Conservation (phyloP, 2,329 filamentous ascomycete species). For the Neodidymelliopsis sp. region DNA sequence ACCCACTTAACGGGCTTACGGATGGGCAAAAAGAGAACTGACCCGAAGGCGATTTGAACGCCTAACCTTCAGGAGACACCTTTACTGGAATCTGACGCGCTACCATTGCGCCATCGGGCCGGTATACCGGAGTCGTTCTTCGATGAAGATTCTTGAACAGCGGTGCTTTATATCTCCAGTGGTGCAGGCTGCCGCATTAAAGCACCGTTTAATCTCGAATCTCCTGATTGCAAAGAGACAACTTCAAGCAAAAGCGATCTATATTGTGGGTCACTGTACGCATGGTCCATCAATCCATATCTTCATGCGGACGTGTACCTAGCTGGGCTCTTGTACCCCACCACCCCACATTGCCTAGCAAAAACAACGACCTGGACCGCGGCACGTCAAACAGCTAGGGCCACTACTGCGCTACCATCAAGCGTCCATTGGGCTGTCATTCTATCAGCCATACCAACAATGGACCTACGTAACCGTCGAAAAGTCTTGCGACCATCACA, state of each 20-base stretch:
- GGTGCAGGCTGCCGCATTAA: background rate
- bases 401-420: too few relatives aligned
- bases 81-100: slow-evolving; percentile 42
- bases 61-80: slow-evolving; percentile 38
- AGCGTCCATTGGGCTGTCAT: too few relatives aligned
- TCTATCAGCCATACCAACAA: too few relatives aligned
- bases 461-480: too few relatives aligned
- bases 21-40: slow-evolving; percentile 24
- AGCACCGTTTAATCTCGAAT: background rate
- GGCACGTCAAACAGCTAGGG: slow-evolving; percentile 2
- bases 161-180: background rate
- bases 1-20: background rate
- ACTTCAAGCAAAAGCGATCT: background rate
- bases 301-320: slow-evolving; percentile 13
- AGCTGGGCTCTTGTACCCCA: slow-evolving; percentile 12
- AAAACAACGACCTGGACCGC: slow-evolving; percentile 7
- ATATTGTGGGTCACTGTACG: background rate
- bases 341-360: slow-evolving; percentile 19
- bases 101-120: slow-evolving; percentile 41
- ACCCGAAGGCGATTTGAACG: slow-evolving; percentile 39
- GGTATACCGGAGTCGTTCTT: slow-evolving; percentile 19
- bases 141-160: slow-evolving; percentile 5
- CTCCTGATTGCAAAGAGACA: background rate
- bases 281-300: background rate
- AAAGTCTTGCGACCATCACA: too few relatives aligned